phyloP scores from a whole-genome alignment of 2,329 filamentous ascomycete genomes.

The Pseudonectria foliicola region DNA sequence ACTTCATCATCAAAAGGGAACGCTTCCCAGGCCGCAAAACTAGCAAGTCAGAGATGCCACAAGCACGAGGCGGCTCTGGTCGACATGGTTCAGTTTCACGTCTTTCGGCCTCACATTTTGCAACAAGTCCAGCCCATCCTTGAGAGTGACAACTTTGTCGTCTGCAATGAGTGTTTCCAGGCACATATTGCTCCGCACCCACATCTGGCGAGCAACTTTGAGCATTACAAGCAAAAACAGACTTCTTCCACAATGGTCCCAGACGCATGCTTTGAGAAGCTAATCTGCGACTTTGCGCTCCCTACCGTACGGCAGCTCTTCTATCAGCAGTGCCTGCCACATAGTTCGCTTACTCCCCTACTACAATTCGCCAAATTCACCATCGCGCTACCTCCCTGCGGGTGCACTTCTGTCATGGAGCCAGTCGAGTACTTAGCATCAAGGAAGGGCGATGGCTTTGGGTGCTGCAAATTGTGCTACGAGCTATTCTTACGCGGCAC shows the following conservation, averaged over 20 bases:
- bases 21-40: too few species aligned
- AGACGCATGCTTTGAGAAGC: slow-evolving; percentile 1
- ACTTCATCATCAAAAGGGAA: too few species aligned
- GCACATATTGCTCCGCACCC: background rate
- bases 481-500: slow-evolving; percentile 3
- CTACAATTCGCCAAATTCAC: background rate
- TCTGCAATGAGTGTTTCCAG: background rate
- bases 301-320: background rate
- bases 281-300: slow-evolving; percentile 1
- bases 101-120: slow-evolving; percentile 1
- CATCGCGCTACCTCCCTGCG: background rate
- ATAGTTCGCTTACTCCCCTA: background rate
- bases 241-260: background rate
- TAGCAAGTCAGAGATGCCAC: background rate
- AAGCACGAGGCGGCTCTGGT: background rate
- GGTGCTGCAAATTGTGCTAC: slow-evolving; percentile 1
- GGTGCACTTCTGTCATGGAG: background rate
- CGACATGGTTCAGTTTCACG: slow-evolving; percentile 1
- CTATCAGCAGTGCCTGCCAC: background rate
- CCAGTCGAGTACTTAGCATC: background rate
- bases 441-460: slow-evolving; percentile 2
- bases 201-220: background rate
- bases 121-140: slow-evolving; percentile 1
- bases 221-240: background rate
- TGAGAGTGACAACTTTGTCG: background rate